Evolutionary conservation across 106 monocot genomes (phyloP).

Genomic region (Agapanthus africanus): DNA sequence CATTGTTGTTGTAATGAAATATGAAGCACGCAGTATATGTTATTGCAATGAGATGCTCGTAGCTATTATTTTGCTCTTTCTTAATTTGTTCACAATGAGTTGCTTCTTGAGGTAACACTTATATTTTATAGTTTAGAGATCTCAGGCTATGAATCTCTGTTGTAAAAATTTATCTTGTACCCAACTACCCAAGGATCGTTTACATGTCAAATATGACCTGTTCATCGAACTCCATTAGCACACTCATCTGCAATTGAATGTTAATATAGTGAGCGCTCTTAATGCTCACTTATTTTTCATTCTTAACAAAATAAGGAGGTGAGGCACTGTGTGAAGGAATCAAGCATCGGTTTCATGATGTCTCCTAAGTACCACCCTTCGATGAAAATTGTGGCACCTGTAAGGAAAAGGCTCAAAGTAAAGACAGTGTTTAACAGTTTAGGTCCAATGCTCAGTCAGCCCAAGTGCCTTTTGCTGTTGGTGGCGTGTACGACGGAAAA

Average conservation of each 20-base stretch:
- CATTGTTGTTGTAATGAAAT: neutral
- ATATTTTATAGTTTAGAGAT: neutral
- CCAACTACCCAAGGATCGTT: neutral
- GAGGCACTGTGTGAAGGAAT: constrained; percentile 67
- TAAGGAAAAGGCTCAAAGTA: constrained; percentile 89
- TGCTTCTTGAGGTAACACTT: neutral
- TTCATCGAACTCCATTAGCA: constrained; percentile 3
- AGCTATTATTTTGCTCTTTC: neutral
- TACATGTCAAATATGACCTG: neutral
- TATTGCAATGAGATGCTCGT: too few relatives aligned
- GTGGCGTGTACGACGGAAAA: constrained; percentile 89
- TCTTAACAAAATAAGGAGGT: constrained; percentile 43
- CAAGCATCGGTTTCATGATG: constrained; percentile 95
- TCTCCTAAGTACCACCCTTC: constrained; percentile 86
- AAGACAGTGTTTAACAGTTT: constrained; percentile 97
- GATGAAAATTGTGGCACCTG: constrained; percentile 80
- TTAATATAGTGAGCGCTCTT: neutral
- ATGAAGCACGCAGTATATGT: too few relatives aligned
- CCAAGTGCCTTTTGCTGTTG: constrained; percentile 69
- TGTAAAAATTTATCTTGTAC: neutral
- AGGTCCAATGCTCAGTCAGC: constrained; percentile 95
- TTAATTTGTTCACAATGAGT: neutral
- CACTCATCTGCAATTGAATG: neutral
- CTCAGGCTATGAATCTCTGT: neutral
- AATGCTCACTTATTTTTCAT: constrained; percentile 8